A percentile compares a stretch with the other conserved stretches of the same genome.
Evolutionary conservation across 192 early-diverging fungal genomes (phyloP).

Genomic region (Umbelopsis isabellina): DNA sequence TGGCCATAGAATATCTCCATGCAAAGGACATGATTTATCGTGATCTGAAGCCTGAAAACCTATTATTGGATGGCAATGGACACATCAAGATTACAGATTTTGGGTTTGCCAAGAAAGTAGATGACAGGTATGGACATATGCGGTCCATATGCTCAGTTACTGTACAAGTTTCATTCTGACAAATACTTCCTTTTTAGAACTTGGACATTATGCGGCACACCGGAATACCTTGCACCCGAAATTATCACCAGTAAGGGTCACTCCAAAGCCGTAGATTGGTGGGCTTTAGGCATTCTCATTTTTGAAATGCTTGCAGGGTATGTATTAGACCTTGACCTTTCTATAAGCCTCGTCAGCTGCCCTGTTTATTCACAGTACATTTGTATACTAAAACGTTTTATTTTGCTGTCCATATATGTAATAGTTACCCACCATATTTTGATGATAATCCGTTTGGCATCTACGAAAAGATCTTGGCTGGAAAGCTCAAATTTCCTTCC

Average conservation of each 20-base stretch:
- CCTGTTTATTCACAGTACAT: no score
- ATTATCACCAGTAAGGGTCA: conserved; percentile 89
- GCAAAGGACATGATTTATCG: conserved; percentile 82
- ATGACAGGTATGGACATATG: conserved; percentile 16
- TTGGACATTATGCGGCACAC: conserved; percentile 91
- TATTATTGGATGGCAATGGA: conserved; percentile 70
- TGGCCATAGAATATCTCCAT: conserved; percentile 87
- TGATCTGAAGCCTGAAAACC: conserved; percentile 85
- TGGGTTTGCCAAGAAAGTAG: conserved; percentile 86
- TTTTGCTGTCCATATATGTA: background rate
- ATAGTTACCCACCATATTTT: conserved; percentile 75
- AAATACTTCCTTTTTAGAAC: conserved; percentile 49
- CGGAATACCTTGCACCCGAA: conserved; percentile 85
- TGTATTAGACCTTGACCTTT: conserved; percentile 5
- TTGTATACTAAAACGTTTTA: background rate
- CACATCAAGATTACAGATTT: conserved; percentile 92
- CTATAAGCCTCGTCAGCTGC: background rate
- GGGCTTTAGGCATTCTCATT: conserved; percentile 86
- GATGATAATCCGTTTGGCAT: conserved; percentile 89
- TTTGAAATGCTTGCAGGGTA: conserved; percentile 89
- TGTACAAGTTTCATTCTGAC: background rate
- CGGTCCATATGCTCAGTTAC: background rate
- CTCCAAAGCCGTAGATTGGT: conserved; percentile 89
- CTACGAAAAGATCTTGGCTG: conserved; percentile 86
- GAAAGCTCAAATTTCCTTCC: conserved; percentile 72